These are phyloP conservation scores for Fusarium virguliforme DNA, from an alignment of 2,329 filamentous ascomycete genomes.

Conservation along the genomic window DNA sequence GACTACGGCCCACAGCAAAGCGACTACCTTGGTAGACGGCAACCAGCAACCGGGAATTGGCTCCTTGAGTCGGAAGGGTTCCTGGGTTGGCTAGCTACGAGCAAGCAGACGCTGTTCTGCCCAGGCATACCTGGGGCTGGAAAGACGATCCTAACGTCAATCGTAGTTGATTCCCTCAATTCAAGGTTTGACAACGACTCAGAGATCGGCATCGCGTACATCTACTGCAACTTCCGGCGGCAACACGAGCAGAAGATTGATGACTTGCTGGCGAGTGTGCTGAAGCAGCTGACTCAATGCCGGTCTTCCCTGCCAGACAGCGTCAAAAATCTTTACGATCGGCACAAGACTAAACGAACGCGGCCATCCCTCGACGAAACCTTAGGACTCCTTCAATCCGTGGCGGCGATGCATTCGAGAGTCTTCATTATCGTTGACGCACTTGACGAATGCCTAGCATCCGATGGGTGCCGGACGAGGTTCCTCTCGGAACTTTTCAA, in stretches of 20 bases:
- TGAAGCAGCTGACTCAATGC: slow-evolving; percentile 3
- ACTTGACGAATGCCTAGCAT: background rate
- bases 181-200: background rate
- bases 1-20: slow-evolving; percentile 1
- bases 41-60: background rate
- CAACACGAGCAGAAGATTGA: background rate
- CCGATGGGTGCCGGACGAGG: background rate
- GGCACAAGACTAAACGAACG: background rate
- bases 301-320: background rate
- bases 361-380: background rate
- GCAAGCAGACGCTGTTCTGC: background rate
- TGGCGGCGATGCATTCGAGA: background rate
- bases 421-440: slow-evolving; percentile 5
- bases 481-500: background rate
- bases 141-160: slow-evolving; percentile 3
- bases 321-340: background rate
- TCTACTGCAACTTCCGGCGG: slow-evolving; percentile 6
- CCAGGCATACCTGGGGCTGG: slow-evolving; percentile 11
- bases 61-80: background rate
- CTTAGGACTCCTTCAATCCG: background rate
- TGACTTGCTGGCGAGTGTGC: background rate
- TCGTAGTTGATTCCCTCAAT: background rate
- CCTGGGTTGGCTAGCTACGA: background rate
- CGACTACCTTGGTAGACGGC: background rate
- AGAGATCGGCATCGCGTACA: background rate